phyloP scores from a whole-genome alignment of 108 stramenopile species.

The Skeletonema tropicum region DNA sequence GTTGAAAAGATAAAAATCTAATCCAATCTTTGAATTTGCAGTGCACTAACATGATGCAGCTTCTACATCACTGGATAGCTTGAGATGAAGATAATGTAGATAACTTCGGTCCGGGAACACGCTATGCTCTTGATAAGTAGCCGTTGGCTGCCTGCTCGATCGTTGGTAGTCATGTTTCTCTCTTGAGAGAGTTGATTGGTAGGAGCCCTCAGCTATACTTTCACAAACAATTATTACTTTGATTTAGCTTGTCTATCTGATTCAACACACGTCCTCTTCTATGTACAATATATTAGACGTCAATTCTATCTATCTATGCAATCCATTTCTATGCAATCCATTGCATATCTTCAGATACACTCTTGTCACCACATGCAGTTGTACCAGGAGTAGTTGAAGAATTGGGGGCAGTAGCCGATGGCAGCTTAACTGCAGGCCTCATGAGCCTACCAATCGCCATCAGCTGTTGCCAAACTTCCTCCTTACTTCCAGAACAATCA shows the following conservation, averaged over 20 bases:
- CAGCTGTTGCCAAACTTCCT: conserved; percentile 82
- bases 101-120: too few species aligned
- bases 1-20: too few species aligned
- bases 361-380: not conserved
- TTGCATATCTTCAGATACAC: conserved; percentile 17
- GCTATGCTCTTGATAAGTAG: too few species aligned
- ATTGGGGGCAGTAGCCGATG: not conserved
- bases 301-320: not conserved
- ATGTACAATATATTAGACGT: not conserved
- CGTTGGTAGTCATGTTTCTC: too few species aligned
- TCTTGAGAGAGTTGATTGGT: too few species aligned
- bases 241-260: not conserved
- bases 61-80: too few species aligned
- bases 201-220: too few species aligned
- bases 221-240: not conserved
- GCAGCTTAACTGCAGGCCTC: conserved; percentile 44
- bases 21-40: too few species aligned
- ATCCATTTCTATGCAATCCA: conserved; percentile 20
- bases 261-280: not conserved
- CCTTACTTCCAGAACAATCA: conserved; percentile 75
- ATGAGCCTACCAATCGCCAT: conserved; percentile 70
- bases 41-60: too few species aligned
- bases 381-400: conserved; percentile 1
- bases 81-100: too few species aligned
- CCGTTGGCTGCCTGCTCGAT: too few species aligned